These are phyloP conservation scores for Penicillium crustosum DNA, from an alignment of 2,329 filamentous ascomycete genomes.

Conservation along the genomic window DNA sequence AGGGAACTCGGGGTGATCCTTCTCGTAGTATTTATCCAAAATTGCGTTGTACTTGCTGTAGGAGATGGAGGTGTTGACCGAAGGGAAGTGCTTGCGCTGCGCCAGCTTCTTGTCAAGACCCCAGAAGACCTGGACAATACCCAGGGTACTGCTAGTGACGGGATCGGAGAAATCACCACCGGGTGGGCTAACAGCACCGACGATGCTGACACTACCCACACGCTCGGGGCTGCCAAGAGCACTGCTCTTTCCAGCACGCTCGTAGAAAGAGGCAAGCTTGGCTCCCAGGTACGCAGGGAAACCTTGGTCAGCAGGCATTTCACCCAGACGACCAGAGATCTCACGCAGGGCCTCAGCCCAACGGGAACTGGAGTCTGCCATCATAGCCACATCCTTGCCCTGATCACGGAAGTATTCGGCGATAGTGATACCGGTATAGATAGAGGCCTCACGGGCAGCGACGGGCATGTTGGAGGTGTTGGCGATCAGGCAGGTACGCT, in stretches of 20 bases:
- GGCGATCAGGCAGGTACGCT: constrained; percentile 96
- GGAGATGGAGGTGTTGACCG: constrained; percentile 89
- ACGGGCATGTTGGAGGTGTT: constrained; percentile 99
- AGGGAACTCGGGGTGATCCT: constrained; percentile 91
- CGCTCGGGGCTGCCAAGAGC: constrained; percentile 86
- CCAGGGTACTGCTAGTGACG: constrained; percentile 86
- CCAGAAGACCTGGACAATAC: constrained; percentile 99
- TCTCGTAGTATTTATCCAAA: constrained; percentile 91
- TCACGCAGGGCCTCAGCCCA: constrained; percentile 99
- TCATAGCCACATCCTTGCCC: constrained; percentile 98
- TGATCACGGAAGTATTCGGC: constrained; percentile 97
- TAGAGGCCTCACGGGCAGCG: constrained; percentile 95
- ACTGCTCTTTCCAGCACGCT: constrained; percentile 86
- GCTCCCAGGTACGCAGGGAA: constrained; percentile 97
- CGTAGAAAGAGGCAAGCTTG: constrained; percentile 98
- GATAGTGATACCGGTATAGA: constrained; percentile 94
- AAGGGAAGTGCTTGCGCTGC: constrained; percentile 98
- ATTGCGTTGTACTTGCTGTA: constrained; percentile 95
- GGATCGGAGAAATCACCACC: constrained; percentile 99
- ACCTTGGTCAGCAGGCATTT: constrained; percentile 99
- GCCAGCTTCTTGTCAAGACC: constrained; percentile 99
- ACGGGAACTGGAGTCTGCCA: constrained; percentile 96
- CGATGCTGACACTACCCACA: constrained; percentile 91
- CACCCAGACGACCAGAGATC: constrained; percentile 95
- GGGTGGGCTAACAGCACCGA: constrained; percentile 93